Conservation (phyloP, 73 alveolate species). For the Paramecium caudatum region DNA sequence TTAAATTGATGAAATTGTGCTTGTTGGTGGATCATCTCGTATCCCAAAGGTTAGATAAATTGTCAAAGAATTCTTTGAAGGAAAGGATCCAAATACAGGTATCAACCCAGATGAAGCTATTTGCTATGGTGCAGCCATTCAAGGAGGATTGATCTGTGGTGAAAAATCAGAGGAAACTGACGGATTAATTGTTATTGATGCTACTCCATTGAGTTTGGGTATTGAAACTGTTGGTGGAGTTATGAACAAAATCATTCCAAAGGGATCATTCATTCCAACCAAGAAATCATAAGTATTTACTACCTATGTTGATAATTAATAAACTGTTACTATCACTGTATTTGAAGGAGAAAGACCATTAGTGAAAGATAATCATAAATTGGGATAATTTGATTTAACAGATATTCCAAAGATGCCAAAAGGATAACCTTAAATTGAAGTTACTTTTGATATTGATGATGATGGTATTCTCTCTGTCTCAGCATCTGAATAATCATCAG, state of each 20-base stretch:
- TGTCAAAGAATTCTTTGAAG: conserved; percentile 93
- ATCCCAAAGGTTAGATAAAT: conserved; percentile 94
- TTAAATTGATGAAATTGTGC: conserved; percentile 92
- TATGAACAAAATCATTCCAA: conserved; percentile 98
- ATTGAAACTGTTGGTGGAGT: conserved; percentile 99
- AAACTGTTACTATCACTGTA: conserved; percentile 85
- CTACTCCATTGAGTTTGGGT: conserved; percentile 98
- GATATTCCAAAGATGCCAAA: conserved; percentile 92
- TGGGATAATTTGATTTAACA: conserved; percentile 87
- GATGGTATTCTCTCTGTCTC: conserved; percentile 90
- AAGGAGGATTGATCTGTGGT: conserved; percentile 99
- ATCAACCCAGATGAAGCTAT: conserved; percentile 99
- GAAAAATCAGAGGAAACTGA: conserved; percentile 92
- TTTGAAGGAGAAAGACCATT: conserved; percentile 91
- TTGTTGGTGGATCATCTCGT: conserved; percentile 99
- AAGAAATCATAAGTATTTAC: conserved; percentile 90
- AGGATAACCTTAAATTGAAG: conserved; percentile 96
- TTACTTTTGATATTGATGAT: conserved; percentile 93
- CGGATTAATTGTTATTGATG: conserved; percentile 96
- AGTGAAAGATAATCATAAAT: conserved; percentile 85
- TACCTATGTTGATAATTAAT: conserved; percentile 78
- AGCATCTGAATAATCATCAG: conserved; percentile 92
- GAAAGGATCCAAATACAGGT: conserved; percentile 97
- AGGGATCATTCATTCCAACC: conserved; percentile 99
- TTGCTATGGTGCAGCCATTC: conserved; percentile 99